Percentiles rank a stretch among this genome's conserved stretches.
Evolutionary conservation across 371 early-diverging fungal species (phyloP).

Genomic region (Circinella umbellata): DNA sequence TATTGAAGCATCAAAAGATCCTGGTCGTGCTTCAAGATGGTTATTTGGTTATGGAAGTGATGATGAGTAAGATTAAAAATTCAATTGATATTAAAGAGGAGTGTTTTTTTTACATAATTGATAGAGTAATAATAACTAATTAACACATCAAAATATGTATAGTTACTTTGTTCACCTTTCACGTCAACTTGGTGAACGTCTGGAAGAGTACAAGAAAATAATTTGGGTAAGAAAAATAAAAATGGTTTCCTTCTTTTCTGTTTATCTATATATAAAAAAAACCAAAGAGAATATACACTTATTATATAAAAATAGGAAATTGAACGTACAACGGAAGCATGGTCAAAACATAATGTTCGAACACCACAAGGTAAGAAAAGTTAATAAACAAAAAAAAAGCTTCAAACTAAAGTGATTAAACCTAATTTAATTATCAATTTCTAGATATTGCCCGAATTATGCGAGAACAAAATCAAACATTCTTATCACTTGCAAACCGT

Average conservation of each 20-base stretch:
- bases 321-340: constrained; percentile 44
- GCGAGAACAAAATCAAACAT: constrained; percentile 65
- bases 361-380: constrained; percentile 52
- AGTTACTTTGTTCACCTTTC: constrained; percentile 43
- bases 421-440: too few relatives aligned
- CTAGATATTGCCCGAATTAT: constrained; percentile 60
- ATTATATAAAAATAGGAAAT: constrained; percentile 29
- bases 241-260: neutral
- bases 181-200: constrained; percentile 28
- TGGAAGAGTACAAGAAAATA: constrained; percentile 44
- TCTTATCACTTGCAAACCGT: constrained; percentile 63
- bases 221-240: constrained; percentile 29
- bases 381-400: too few relatives aligned
- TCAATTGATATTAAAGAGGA: neutral
- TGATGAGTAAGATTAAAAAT: constrained; percentile 37
- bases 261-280: too few relatives aligned
- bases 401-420: too few relatives aligned
- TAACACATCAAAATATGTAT: neutral
- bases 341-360: constrained; percentile 35
- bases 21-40: constrained; percentile 40
- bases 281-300: too few relatives aligned
- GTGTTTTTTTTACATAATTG: too few relatives aligned
- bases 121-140: too few relatives aligned
- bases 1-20: constrained; percentile 45
- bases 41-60: constrained; percentile 44